Conservation (phyloP, 2,329 filamentous ascomycete species). For the Pestalotiopsis fici region DNA sequence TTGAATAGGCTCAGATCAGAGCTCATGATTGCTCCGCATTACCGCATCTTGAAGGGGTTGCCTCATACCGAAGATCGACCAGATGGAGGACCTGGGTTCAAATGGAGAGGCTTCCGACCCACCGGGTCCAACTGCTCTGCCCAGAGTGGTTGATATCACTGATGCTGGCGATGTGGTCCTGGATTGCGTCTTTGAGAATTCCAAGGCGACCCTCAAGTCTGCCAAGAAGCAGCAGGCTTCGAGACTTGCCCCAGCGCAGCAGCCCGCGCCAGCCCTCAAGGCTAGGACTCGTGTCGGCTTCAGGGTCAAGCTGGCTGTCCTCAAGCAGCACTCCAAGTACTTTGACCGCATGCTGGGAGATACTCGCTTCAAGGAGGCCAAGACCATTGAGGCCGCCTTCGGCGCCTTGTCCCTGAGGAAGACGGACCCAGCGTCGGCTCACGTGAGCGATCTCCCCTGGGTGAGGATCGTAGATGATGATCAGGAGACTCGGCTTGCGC, state of each 20-base stretch:
- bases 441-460: slow-evolving; percentile 57
- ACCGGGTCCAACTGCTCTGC: slow-evolving; percentile 17
- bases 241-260: slow-evolving; percentile 23
- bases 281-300: slow-evolving; percentile 49
- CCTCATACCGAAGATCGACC: slow-evolving; percentile 35
- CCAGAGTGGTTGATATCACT: slow-evolving; percentile 51
- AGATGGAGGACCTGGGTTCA: slow-evolving; percentile 28
- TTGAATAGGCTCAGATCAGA: slow-evolving; percentile 11
- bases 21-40: slow-evolving; percentile 29
- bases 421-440: slow-evolving; percentile 48
- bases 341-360: slow-evolving; percentile 69
- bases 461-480: slow-evolving; percentile 69
- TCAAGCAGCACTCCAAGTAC: slow-evolving; percentile 67
- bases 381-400: slow-evolving; percentile 52
- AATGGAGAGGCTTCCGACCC: slow-evolving; percentile 18
- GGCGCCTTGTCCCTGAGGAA: slow-evolving; percentile 47
- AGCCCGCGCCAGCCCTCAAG: slow-evolving; percentile 32
- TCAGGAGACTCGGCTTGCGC: slow-evolving; percentile 61
- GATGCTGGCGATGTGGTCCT: slow-evolving; percentile 65
- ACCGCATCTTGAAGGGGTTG: slow-evolving; percentile 29
- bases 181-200: slow-evolving; percentile 65
- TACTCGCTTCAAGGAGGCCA: slow-evolving; percentile 63
- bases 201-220: slow-evolving; percentile 47
- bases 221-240: slow-evolving; percentile 41
- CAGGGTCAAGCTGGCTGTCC: slow-evolving; percentile 56